phyloP scores from a whole-genome alignment of 345 rosid genomes.

The Ceriops tagal region DNA sequence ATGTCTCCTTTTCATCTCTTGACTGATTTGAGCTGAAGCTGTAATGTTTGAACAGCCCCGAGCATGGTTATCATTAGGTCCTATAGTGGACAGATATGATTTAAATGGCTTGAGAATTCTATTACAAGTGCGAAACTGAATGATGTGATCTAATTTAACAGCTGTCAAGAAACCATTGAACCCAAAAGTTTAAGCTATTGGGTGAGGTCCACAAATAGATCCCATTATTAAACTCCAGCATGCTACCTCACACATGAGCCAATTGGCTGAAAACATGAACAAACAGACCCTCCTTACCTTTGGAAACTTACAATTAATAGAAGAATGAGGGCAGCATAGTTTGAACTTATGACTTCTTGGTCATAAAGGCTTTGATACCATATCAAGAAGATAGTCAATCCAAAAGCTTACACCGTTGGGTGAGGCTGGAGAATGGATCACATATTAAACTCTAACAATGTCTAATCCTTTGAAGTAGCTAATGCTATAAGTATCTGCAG shows the following conservation, averaged over 20 bases:
- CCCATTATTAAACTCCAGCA: too few species aligned
- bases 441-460: not conserved
- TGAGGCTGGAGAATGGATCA: not conserved
- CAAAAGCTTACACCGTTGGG: too few species aligned
- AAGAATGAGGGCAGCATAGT: too few species aligned
- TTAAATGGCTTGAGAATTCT: not conserved
- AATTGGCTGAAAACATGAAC: too few species aligned
- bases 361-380: too few species aligned
- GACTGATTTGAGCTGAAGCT: slow-evolving; percentile 10
- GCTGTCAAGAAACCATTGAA: not conserved
- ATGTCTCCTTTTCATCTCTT: slow-evolving; percentile 11
- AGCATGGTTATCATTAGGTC: not conserved
- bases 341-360: too few species aligned
- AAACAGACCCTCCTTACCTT: too few species aligned
- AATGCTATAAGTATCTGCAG: slow-evolving; percentile 46
- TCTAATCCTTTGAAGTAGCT: slow-evolving; percentile 10
- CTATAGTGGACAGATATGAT: not conserved
- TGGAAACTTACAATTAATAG: too few species aligned
- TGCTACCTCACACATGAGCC: too few species aligned
- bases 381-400: too few species aligned
- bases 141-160: not conserved
- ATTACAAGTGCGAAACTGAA: slow-evolving; percentile 1
- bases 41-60: not conserved
- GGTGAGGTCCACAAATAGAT: too few species aligned
- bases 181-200: too few species aligned